These are phyloP conservation scores for Parietaria judaica DNA, from an alignment of 306 rosid species.

Conservation along the genomic window DNA sequence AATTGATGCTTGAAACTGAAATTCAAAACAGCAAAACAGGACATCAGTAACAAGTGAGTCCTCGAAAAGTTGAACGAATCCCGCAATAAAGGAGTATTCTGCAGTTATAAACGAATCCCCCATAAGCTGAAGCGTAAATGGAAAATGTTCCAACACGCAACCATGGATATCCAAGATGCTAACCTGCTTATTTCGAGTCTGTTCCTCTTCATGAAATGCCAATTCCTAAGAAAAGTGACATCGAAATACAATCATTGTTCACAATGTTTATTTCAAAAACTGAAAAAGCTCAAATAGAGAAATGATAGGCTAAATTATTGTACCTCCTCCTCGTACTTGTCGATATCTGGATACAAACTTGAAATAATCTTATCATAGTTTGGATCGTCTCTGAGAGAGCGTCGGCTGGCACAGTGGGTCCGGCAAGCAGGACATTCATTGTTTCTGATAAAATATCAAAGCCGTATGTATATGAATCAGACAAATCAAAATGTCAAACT, in stretches of 20 bases:
- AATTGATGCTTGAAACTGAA: constrained; percentile 50
- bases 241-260: constrained; percentile 12
- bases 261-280: constrained; percentile 4
- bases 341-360: constrained; percentile 80
- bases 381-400: constrained; percentile 98
- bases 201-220: constrained; percentile 92
- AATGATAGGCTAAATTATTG: constrained; percentile 19
- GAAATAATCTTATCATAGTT: constrained; percentile 81
- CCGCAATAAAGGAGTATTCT: background rate
- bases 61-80: background rate
- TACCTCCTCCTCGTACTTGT: constrained; percentile 92
- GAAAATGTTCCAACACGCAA: background rate
- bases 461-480: background rate
- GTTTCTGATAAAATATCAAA: constrained; percentile 40
- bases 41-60: background rate
- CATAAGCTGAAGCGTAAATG: background rate
- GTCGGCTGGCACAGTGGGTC: constrained; percentile 97
- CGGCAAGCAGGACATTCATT: constrained; percentile 99
- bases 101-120: too few relatives aligned
- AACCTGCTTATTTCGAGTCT: constrained; percentile 86
- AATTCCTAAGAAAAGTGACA: constrained; percentile 54
- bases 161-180: constrained; percentile 17
- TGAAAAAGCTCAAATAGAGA: background rate
- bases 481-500: background rate
- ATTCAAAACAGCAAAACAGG: constrained; percentile 15